Conservation (phyloP, 2,329 filamentous ascomycete species). For the Annulohypoxylon truncatum region DNA sequence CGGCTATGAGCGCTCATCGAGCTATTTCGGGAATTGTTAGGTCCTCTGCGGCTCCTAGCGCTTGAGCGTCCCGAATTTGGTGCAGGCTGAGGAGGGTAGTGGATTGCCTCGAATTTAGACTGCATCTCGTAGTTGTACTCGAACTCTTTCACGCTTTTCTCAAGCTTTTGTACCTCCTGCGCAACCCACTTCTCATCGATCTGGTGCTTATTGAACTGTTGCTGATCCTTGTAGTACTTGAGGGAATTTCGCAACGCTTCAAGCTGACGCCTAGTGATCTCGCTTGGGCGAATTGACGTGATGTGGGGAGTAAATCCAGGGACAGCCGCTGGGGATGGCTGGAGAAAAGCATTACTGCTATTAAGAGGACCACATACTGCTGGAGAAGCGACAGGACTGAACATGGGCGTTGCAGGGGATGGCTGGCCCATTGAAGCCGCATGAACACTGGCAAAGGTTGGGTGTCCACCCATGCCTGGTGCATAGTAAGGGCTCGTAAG, state of each 20-base stretch:
- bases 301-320: slow-evolving; percentile 54
- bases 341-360: slow-evolving; percentile 8
- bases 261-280: slow-evolving; percentile 71
- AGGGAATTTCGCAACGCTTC: slow-evolving; percentile 63
- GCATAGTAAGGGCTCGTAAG: slow-evolving; percentile 41
- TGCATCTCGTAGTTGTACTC: slow-evolving; percentile 64
- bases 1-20: slow-evolving; percentile 36
- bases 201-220: slow-evolving; percentile 71
- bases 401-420: slow-evolving; percentile 27
- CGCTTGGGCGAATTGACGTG: slow-evolving; percentile 70
- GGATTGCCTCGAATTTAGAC: slow-evolving; percentile 57
- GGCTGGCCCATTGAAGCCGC: slow-evolving; percentile 36
- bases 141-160: slow-evolving; percentile 62
- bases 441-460: slow-evolving; percentile 33
- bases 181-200: slow-evolving; percentile 68
- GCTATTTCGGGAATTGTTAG: slow-evolving; percentile 40
- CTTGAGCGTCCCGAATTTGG: slow-evolving; percentile 46
- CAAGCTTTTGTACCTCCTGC: slow-evolving; percentile 55
- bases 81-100: slow-evolving; percentile 56
- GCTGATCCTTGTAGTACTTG: slow-evolving; percentile 67
- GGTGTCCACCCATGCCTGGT: slow-evolving; percentile 34
- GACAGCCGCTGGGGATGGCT: slow-evolving; percentile 32
- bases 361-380: slow-evolving; percentile 11
- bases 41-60: slow-evolving; percentile 42
- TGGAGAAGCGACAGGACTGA: slow-evolving; percentile 31